Evolutionary conservation across 2,329 filamentous ascomycete genomes (phyloP).

Genomic region (Penicillium olsonii): DNA sequence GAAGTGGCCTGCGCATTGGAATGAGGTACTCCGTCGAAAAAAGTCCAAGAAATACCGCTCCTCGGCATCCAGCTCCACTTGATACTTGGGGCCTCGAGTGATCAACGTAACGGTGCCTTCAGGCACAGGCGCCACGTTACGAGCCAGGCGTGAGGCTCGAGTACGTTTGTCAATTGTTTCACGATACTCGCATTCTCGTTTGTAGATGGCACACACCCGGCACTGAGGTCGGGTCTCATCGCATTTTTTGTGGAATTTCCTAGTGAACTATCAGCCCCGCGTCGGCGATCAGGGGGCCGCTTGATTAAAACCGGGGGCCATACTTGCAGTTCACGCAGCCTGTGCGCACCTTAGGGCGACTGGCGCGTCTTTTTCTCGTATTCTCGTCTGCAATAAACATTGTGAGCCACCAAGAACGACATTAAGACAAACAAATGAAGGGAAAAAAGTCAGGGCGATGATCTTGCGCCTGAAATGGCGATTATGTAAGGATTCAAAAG

Average conservation of each 20-base stretch:
- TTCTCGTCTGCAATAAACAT: neutral
- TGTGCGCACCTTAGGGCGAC: constrained; percentile 17
- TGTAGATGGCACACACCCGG: constrained; percentile 25
- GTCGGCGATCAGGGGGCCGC: neutral
- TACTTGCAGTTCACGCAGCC: constrained; percentile 19
- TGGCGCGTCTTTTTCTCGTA: constrained; percentile 3
- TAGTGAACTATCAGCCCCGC: constrained; percentile 2
- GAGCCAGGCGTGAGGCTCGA: constrained; percentile 3
- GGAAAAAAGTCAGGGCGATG: neutral
- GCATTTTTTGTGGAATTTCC: constrained; percentile 28
- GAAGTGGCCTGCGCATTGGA: constrained; percentile 10
- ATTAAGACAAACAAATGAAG: neutral
- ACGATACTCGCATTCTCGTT: constrained; percentile 26
- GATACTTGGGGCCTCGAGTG: neutral
- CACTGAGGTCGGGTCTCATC: constrained; percentile 30
- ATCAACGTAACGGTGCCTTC: neutral
- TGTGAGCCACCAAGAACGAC: neutral
- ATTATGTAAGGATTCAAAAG: neutral
- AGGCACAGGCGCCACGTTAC: neutral
- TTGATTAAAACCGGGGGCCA: neutral
- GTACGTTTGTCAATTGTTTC: constrained; percentile 12
- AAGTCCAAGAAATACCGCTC: constrained; percentile 11
- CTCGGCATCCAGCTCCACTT: constrained; percentile 6
- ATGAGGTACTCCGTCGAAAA: constrained; percentile 7
- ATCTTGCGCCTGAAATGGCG: neutral